Conservation (phyloP, 1,284 basidiomycete genomes). For the Malassezia dermatis region DNA sequence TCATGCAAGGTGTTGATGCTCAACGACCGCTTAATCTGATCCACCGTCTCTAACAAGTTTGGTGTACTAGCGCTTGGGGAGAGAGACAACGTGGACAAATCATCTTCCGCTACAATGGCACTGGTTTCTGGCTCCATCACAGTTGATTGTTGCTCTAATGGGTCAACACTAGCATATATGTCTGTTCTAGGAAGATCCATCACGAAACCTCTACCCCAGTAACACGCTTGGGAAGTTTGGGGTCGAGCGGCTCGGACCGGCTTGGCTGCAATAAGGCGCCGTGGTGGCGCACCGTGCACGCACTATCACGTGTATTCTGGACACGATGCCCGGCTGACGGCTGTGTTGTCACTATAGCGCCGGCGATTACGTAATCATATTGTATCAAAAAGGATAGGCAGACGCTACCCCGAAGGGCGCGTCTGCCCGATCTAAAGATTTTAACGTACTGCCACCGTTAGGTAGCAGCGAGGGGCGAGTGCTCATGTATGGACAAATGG, state of each 20-base stretch:
- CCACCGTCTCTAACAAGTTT: conserved; percentile 37
- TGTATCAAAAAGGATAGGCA: conserved; percentile 8
- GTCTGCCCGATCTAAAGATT: conserved; percentile 21
- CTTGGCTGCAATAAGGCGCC: background rate
- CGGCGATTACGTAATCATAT: conserved; percentile 13
- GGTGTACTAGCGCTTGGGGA: conserved; percentile 34
- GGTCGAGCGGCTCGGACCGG: background rate
- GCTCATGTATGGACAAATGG: conserved; percentile 20
- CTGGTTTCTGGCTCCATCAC: background rate
- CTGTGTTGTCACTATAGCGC: background rate
- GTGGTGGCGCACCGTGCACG: background rate
- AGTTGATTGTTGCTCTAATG: background rate
- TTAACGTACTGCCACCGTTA: conserved; percentile 19
- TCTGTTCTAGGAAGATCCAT: background rate
- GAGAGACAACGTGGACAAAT: conserved; percentile 18
- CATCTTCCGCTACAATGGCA: conserved; percentile 21
- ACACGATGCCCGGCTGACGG: background rate
- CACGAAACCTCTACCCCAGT: background rate
- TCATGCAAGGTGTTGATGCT: conserved; percentile 37
- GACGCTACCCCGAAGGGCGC: conserved; percentile 14
- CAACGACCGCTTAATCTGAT: conserved; percentile 36
- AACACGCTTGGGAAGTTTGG: background rate
- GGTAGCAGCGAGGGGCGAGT: conserved; percentile 18
- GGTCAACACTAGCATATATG: background rate
- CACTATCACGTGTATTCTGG: background rate